Conservation (phyloP, 2,329 filamentous ascomycete genomes). For the Monilinia fructicola region DNA sequence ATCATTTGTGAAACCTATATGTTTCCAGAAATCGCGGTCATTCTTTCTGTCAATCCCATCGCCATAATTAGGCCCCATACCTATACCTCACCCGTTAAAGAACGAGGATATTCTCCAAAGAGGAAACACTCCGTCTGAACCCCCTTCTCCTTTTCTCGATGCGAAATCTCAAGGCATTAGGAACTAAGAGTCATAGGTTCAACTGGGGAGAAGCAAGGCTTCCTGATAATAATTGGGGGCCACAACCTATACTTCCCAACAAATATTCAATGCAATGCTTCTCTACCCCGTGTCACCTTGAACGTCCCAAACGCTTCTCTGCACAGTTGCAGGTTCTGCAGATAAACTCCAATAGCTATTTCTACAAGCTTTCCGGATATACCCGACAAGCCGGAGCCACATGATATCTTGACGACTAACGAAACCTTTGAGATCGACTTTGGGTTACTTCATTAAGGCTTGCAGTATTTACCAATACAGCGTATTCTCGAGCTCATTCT, state of each 20-base stretch:
- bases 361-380: conserved; percentile 9
- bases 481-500: not conserved
- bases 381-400: conserved; percentile 8
- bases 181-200: not conserved
- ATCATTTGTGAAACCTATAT: conserved; percentile 4
- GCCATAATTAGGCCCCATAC: not conserved
- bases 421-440: not conserved
- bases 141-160: not conserved
- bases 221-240: not conserved
- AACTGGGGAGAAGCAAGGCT: conserved; percentile 12
- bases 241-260: conserved; percentile 5
- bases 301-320: not conserved
- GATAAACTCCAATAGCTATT: not conserved
- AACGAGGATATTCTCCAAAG: not conserved
- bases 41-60: conserved; percentile 3
- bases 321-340: conserved; percentile 17
- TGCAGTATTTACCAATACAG: conserved; percentile 3
- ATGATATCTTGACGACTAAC: conserved; percentile 5
- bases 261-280: conserved; percentile 12
- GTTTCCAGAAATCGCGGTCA: conserved; percentile 7
- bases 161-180: not conserved
- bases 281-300: not conserved
- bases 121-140: not conserved
- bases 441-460: conserved; percentile 9
- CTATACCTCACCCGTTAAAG: not conserved